Percentiles rank a stretch among this genome's conserved stretches.
These are phyloP conservation scores for Cercophora newfieldiana DNA, from an alignment of 495 filamentous ascomycete species.

Conservation along the genomic window DNA sequence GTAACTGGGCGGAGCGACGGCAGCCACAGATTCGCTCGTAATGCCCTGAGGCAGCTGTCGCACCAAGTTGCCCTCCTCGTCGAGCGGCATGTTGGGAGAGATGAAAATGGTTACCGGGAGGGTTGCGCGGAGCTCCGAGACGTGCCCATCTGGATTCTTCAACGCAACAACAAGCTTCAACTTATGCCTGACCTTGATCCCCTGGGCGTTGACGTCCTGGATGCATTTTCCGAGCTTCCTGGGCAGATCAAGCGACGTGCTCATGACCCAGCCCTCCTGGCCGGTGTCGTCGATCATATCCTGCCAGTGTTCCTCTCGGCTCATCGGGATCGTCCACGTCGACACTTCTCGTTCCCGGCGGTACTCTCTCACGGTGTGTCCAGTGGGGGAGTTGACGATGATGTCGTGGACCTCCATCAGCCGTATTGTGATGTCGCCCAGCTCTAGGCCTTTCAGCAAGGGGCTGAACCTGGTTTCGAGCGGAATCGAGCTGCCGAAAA, in stretches of 20 bases:
- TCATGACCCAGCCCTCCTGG: slow-evolving; percentile 74
- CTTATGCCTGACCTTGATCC: slow-evolving; percentile 86
- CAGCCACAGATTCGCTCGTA: slow-evolving; percentile 32
- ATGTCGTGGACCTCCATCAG: slow-evolving; percentile 78
- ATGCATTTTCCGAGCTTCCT: slow-evolving; percentile 75
- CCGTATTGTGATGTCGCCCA: slow-evolving; percentile 72
- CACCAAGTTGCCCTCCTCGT: slow-evolving; percentile 73
- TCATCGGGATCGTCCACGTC: slow-evolving; percentile 61
- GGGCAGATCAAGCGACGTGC: slow-evolving; percentile 68
- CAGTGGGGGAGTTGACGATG: slow-evolving; percentile 49
- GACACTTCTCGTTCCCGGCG: slow-evolving; percentile 63
- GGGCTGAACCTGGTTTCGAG: slow-evolving; percentile 81
- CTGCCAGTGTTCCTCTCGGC: slow-evolving; percentile 57
- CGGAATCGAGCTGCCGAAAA: slow-evolving; percentile 81
- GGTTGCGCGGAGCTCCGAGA: slow-evolving; percentile 86
- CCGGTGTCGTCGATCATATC: slow-evolving; percentile 70
- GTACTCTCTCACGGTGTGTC: slow-evolving; percentile 55
- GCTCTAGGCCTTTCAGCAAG: slow-evolving; percentile 78
- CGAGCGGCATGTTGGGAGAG: slow-evolving; percentile 83
- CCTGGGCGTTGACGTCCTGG: slow-evolving; percentile 78
- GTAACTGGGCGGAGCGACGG: slow-evolving; percentile 81
- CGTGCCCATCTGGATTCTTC: slow-evolving; percentile 89
- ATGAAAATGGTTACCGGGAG: slow-evolving; percentile 89
- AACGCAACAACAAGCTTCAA: slow-evolving; percentile 82
- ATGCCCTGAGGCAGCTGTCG: slow-evolving; percentile 50